Evolutionary conservation across 495 filamentous ascomycete species (phyloP), one percentile per base, ranked within the genome.

Genomic region (Antarctomyces pellizariae): DNA sequence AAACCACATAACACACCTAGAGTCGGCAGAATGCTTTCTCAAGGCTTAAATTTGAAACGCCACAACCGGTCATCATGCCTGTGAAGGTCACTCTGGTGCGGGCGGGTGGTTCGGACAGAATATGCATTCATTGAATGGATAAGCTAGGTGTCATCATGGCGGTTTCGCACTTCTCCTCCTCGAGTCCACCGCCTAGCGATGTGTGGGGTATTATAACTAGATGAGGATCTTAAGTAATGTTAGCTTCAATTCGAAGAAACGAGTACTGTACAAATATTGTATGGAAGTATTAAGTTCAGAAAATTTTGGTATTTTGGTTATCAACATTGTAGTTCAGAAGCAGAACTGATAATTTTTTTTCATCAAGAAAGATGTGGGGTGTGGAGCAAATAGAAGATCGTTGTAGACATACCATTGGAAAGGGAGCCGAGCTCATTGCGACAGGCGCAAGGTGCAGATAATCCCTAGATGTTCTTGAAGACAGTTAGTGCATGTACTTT

Each of bases 81-180:
- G 35, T 26, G 40, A 52, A 46, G 42, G 39, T 45, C 43, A 48
- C 33, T 84, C 64, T 54, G 71, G 78, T 89, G 59, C 43, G 71
- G 65, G 62, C 78, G 69, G 61, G 66, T 68, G 64, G 57, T 62
- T 77, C 62, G 72, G 75, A 53, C 38, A 47, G n/a, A n/a, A 54
- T 36, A 53, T 64, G 62, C 53, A 59, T 47, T 93, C 77, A 65
- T 89, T 73, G 84, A 95, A 95, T 95, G 84, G 84, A 95, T 95
- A 75, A 71, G 79, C 83, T 83, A n/a, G 57, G 64, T 75, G 67
- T 90, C 82, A 92, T 95, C 84, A 75, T 75, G 49, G 36, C 38
- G 31, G 19, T 33, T 28, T n/a, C n/a, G n/a, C n/a, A n/a, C n/a
- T n/a, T n/a, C n/a, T n/a, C n/a, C n/a, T n/a, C n/a, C n/a, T n/a